These are phyloP conservation scores for Huntiella decipiens DNA, from an alignment of 2,329 filamentous ascomycete genomes.

Conservation along the genomic window DNA sequence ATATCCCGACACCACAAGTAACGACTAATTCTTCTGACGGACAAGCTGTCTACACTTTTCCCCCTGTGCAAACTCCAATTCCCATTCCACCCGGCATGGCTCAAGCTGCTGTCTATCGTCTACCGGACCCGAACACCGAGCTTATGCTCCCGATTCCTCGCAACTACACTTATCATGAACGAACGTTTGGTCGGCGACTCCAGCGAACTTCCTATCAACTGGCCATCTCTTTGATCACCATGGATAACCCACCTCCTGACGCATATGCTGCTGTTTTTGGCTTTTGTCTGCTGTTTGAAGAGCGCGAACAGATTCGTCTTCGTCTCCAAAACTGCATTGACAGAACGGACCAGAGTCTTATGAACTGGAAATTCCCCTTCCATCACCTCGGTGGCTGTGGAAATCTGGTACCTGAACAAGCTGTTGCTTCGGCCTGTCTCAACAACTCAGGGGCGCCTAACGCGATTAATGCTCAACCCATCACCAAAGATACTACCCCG, in stretches of 20 bases:
- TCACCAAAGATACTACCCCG: background rate
- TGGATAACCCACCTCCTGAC: slow-evolving; percentile 27
- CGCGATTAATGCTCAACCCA: background rate
- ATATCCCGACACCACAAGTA: no score
- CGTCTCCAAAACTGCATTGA: slow-evolving; percentile 21
- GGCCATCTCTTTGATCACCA: slow-evolving; percentile 37
- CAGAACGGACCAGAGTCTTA: slow-evolving; percentile 26
- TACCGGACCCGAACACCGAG: background rate
- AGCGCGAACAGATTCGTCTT: slow-evolving; percentile 26
- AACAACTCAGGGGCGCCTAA: background rate
- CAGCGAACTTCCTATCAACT: slow-evolving; percentile 46
- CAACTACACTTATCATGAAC: slow-evolving; percentile 44
- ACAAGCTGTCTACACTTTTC: background rate
- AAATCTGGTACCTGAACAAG: slow-evolving; percentile 25
- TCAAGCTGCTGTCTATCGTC: background rate
- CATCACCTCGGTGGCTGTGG: slow-evolving; percentile 49
- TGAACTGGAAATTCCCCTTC: slow-evolving; percentile 41
- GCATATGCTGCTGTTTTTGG: slow-evolving; percentile 42
- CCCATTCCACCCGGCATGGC: background rate
- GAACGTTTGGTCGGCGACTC: slow-evolving; percentile 50
- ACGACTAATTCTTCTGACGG: background rate
- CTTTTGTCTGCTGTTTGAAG: slow-evolving; percentile 46
- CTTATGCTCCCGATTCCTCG: slow-evolving; percentile 22
- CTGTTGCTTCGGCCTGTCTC: background rate
- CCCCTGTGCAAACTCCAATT: background rate